These are phyloP conservation scores for Fusarium continuum DNA, from an alignment of 2,329 filamentous ascomycete genomes.

Conservation along the genomic window DNA sequence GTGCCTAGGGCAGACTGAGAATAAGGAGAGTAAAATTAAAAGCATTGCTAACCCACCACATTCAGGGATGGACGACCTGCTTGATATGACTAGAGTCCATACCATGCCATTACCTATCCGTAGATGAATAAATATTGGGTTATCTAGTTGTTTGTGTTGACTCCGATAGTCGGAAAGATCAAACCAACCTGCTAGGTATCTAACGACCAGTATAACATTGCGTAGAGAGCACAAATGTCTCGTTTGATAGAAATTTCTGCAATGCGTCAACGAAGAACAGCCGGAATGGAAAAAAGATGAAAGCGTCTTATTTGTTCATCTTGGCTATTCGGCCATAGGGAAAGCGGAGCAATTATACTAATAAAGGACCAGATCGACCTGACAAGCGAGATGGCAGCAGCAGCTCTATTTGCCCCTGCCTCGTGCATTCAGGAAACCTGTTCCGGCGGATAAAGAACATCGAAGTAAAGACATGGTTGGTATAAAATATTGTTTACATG, in stretches of 20 bases:
- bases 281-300: neutral
- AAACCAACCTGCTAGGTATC: too few species aligned
- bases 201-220: too few species aligned
- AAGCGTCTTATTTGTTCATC: neutral
- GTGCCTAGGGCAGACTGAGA: too few species aligned
- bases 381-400: slow-evolving; percentile 34
- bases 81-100: too few species aligned
- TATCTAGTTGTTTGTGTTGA: too few species aligned
- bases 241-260: too few species aligned
- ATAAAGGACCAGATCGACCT: slow-evolving; percentile 23
- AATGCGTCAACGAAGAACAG: neutral
- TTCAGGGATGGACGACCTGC: too few species aligned
- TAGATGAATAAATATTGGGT: too few species aligned
- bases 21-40: too few species aligned
- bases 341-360: slow-evolving; percentile 20
- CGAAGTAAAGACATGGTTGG: neutral
- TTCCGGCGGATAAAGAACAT: slow-evolving; percentile 14
- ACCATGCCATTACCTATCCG: too few species aligned
- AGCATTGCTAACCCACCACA: too few species aligned
- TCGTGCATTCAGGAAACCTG: slow-evolving; percentile 14
- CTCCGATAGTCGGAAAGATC: too few species aligned
- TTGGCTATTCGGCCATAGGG: slow-evolving; percentile 8
- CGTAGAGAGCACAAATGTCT: neutral
- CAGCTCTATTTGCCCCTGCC: slow-evolving; percentile 18
- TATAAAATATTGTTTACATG: neutral